A percentile compares a stretch with the other conserved stretches of the same genome.
Evolutionary conservation across 139 green algal species (phyloP).

Genomic region (Coelastrella sp.): DNA sequence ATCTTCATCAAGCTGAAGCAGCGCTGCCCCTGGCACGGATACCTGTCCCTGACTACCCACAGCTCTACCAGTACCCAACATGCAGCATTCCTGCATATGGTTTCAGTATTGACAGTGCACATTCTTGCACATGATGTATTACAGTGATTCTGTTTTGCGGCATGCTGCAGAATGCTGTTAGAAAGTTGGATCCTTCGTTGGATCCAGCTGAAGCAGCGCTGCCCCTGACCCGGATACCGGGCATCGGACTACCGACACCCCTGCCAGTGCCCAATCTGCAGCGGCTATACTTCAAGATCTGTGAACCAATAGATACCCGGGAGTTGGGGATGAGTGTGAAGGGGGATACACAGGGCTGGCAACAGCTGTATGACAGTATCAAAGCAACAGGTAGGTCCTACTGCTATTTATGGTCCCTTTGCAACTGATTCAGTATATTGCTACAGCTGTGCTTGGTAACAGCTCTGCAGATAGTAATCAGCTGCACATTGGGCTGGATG

Average conservation of each 20-base stretch:
- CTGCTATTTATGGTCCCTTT: neutral
- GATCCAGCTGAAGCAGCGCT: constrained; percentile 58
- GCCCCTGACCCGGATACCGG: constrained; percentile 67
- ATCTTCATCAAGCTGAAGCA: too few species aligned
- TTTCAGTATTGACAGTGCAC: neutral
- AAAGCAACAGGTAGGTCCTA: constrained; percentile 18
- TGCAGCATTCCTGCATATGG: too few species aligned
- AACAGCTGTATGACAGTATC: constrained; percentile 56
- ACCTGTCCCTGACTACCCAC: too few species aligned
- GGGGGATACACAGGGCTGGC: constrained; percentile 34
- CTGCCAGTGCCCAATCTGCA: constrained; percentile 76
- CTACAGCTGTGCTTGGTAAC: too few species aligned
- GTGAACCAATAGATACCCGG: constrained; percentile 60
- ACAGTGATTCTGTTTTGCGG: neutral
- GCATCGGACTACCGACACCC: constrained; percentile 63
- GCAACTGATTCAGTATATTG: too few species aligned
- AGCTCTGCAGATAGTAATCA: too few species aligned
- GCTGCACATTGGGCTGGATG: too few species aligned
- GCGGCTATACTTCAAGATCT: constrained; percentile 79
- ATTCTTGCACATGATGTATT: neutral
- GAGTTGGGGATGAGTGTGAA: constrained; percentile 42
- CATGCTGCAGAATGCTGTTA: neutral
- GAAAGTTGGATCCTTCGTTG: constrained; percentile 41
- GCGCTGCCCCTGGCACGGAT: too few species aligned
- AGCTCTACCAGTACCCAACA: too few species aligned